Conservation (phyloP, 371 early-diverging fungal genomes). For the Apophysomyces sp. region DNA sequence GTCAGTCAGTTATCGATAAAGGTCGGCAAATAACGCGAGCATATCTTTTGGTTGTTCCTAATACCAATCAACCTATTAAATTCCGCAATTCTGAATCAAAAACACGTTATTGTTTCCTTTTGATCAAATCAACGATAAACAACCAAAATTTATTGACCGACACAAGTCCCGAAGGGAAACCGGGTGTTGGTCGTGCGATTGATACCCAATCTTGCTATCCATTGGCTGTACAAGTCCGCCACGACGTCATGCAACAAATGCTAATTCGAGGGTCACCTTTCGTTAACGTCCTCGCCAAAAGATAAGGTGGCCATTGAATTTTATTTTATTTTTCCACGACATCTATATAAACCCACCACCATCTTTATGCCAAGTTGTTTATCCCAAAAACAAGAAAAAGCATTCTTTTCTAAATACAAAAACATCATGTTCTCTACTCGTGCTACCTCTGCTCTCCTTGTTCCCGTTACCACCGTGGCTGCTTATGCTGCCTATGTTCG, state of each 20-base stretch:
- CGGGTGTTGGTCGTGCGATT: neutral
- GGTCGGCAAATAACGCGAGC: neutral
- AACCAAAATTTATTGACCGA: neutral
- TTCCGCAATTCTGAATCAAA: neutral
- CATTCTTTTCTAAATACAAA: neutral
- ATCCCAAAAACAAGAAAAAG: neutral
- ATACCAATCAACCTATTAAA: neutral
- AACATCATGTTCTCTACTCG: conserved; percentile 30
- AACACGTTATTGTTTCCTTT: neutral
- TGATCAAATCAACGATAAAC: neutral
- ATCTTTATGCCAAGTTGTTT: neutral
- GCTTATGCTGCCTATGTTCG: conserved; percentile 48
- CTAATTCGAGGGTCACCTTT: neutral
- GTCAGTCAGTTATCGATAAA: too few relatives aligned
- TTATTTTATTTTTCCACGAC: neutral
- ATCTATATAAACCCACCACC: neutral
- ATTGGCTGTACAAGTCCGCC: neutral
- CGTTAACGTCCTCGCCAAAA: neutral
- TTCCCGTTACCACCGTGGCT: conserved; percentile 38
- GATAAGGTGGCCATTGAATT: neutral
- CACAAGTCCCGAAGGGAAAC: neutral
- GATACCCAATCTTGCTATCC: neutral
- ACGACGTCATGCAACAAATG: conserved; percentile 1
- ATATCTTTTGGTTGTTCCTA: neutral
- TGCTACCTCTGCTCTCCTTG: conserved; percentile 32